Evolutionary conservation across 306 rosid species (phyloP).

Genomic region (Spatholobus suberectus): DNA sequence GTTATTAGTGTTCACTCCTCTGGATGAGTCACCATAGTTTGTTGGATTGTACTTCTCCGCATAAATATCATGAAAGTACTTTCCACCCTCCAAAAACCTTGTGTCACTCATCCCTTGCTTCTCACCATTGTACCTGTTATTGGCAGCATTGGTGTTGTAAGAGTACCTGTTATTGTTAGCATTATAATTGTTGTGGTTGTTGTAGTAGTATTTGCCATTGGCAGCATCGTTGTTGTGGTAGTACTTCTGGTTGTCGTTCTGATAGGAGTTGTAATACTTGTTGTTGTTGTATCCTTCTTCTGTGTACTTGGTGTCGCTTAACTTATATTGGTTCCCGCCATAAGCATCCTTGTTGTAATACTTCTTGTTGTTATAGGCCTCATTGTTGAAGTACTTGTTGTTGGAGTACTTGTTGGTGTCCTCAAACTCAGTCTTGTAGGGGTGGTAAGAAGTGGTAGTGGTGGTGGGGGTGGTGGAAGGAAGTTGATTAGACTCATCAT

Average conservation of each 20-base stretch:
- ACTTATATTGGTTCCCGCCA: conserved; percentile 34
- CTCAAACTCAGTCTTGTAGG: conserved; percentile 52
- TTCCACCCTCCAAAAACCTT: conserved; percentile 78
- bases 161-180: conserved; percentile 25
- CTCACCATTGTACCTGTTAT: conserved; percentile 49
- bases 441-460: conserved; percentile 30
- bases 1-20: conserved; percentile 38
- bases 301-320: conserved; percentile 42
- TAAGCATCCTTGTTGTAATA: conserved; percentile 47
- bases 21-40: conserved; percentile 51
- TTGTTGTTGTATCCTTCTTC: conserved; percentile 47
- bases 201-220: conserved; percentile 33
- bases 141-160: conserved; percentile 31
- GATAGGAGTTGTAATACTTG: conserved; percentile 10
- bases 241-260: conserved; percentile 18
- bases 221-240: conserved; percentile 38
- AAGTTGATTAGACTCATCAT: conserved; percentile 55
- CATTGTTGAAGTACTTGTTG: conserved; percentile 44
- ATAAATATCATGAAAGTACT: conserved; percentile 51
- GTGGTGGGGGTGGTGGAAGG: conserved; percentile 52
- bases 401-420: conserved; percentile 38
- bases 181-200: conserved; percentile 33
- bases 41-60: conserved; percentile 54
- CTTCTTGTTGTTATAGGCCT: conserved; percentile 37
- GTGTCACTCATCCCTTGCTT: conserved; percentile 94